Percentiles rank a stretch among this genome's conserved stretches.
phyloP scores from a whole-genome alignment of 225 moss, liverwort and hornwort species.

The Asterella californica region DNA sequence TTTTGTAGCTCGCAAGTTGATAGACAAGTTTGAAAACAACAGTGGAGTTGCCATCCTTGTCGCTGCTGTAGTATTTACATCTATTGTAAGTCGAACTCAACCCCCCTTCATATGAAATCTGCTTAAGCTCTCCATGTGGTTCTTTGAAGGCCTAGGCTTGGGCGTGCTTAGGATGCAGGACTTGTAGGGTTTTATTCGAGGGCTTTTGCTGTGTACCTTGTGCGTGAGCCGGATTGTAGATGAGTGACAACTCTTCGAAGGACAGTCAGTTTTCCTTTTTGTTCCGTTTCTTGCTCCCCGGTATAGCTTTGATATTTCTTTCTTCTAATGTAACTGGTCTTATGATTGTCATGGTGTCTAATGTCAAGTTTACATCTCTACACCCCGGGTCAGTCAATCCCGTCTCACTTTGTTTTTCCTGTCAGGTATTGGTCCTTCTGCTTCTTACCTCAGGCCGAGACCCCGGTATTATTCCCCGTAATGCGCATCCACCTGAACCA shows the following conservation, averaged over 20 bases:
- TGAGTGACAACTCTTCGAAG: background rate
- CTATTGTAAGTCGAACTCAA: constrained; percentile 53
- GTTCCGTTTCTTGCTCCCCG: background rate
- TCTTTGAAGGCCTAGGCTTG: background rate
- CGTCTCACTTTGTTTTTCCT: background rate
- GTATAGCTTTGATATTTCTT: background rate
- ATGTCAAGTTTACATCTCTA: too few relatives aligned
- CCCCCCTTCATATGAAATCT: background rate
- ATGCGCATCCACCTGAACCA: constrained; percentile 83
- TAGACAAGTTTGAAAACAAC: constrained; percentile 42
- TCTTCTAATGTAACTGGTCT: background rate
- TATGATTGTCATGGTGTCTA: background rate
- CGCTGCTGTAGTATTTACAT: constrained; percentile 57
- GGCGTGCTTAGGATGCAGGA: background rate
- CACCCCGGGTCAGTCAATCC: background rate
- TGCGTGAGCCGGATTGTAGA: background rate
- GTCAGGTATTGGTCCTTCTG: constrained; percentile 72
- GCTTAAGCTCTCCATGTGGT: background rate
- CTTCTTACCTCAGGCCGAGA: constrained; percentile 91
- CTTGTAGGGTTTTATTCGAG: background rate
- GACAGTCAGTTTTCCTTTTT: too few relatives aligned
- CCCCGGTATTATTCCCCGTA: constrained; percentile 93
- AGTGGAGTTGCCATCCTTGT: constrained; percentile 67
- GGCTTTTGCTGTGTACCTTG: too few relatives aligned
- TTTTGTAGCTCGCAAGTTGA: constrained; percentile 72